These are phyloP conservation scores for Penicillium sp. DNA, from an alignment of 2,329 filamentous ascomycete species.

Conservation along the genomic window DNA sequence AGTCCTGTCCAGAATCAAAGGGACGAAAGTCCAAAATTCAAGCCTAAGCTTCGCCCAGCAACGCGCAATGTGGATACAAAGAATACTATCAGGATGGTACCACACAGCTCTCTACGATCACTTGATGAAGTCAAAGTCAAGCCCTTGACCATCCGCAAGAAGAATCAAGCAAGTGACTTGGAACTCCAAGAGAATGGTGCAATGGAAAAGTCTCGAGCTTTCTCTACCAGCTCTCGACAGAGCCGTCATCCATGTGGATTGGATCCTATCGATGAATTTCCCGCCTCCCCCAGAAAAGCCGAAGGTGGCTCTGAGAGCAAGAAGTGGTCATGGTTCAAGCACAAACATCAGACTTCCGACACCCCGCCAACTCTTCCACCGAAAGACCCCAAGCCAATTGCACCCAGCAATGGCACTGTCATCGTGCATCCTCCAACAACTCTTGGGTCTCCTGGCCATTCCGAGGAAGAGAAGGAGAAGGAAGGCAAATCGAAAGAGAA, in stretches of 20 bases:
- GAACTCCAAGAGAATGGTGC: slow-evolving; percentile 2
- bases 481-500: too few species aligned
- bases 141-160: slow-evolving; percentile 53
- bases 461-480: slow-evolving; percentile 4
- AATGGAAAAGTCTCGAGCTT: slow-evolving; percentile 3
- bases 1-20: slow-evolving; percentile 11
- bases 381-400: slow-evolving; percentile 23
- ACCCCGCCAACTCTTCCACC: slow-evolving; percentile 13
- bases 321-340: slow-evolving; percentile 47
- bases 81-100: slow-evolving; percentile 54
- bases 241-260: slow-evolving; percentile 30
- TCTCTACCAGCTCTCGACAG: slow-evolving; percentile 23
- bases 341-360: slow-evolving; percentile 27
- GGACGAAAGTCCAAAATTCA: slow-evolving; percentile 9
- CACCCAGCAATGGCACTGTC: slow-evolving; percentile 24
- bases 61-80: slow-evolving; percentile 22
- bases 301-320: slow-evolving; percentile 29
- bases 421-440: slow-evolving; percentile 23
- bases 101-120: slow-evolving; percentile 46
- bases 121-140: slow-evolving; percentile 44
- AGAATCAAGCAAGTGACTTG: slow-evolving; percentile 7
- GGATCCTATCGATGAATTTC: slow-evolving; percentile 42
- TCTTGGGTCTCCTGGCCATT: not conserved
- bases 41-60: slow-evolving; percentile 8
- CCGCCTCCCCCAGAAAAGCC: slow-evolving; percentile 29